phyloP scores from a whole-genome alignment of 2,329 filamentous ascomycete genomes.

The Cladophialophora bantiana region DNA sequence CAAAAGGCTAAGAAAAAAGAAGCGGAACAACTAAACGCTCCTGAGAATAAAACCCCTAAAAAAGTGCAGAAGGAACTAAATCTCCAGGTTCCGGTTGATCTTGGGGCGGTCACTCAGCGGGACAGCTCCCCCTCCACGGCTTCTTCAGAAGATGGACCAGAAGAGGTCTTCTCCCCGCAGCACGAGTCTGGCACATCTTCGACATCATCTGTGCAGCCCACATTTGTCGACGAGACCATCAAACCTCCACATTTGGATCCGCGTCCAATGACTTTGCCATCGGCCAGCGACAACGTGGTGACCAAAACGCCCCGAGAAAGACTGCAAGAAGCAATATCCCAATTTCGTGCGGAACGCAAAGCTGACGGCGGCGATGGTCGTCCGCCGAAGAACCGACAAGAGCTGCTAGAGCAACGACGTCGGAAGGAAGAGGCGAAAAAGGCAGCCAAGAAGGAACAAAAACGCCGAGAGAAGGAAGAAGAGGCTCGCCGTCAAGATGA shows the following conservation, averaged over 20 bases:
- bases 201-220: conserved; percentile 68
- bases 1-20: conserved; percentile 48
- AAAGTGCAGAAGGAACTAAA: conserved; percentile 21
- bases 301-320: conserved; percentile 58
- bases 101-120: background rate
- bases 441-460: conserved; percentile 84
- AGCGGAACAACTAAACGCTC: conserved; percentile 33
- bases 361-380: conserved; percentile 83
- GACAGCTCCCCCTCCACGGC: conserved; percentile 43
- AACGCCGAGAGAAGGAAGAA: conserved; percentile 77
- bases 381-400: conserved; percentile 83
- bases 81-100: conserved; percentile 26
- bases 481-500: conserved; percentile 70
- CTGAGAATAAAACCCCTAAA: conserved; percentile 5
- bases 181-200: conserved; percentile 66
- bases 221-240: conserved; percentile 22
- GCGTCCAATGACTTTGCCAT: conserved; percentile 35
- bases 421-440: conserved; percentile 87
- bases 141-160: conserved; percentile 51
- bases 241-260: conserved; percentile 12
- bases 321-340: conserved; percentile 82
- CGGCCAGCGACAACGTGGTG: conserved; percentile 5
- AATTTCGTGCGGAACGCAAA: conserved; percentile 83
- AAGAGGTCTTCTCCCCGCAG: conserved; percentile 45
- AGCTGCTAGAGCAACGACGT: conserved; percentile 87